Base-by-base conservation (phyloP, 148 eudicot species). In the Silene conica region DNA sequence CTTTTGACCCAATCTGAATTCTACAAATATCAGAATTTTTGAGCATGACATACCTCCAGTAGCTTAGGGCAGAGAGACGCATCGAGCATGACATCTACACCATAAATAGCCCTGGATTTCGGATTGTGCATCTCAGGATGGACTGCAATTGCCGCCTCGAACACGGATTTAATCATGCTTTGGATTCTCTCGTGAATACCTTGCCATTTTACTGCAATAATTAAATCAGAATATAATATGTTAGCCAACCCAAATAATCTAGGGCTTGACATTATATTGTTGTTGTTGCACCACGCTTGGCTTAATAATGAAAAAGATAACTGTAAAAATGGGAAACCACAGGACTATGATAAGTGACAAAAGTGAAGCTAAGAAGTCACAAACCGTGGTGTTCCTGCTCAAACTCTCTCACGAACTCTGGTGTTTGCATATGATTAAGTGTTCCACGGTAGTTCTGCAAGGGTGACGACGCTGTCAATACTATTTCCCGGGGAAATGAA, bases 21-120 rank as follows among this genome's bases (percentile, higher is more conserved):
- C 43, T 7, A 38, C 43, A 4, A 4, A 38, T 0, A 38, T 38
- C 9, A 34, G 5, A 38, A 38, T 38, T 38, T 50, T 50, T 13
- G 3, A 12, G 55, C 16, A 50, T 50, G 55, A 0, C 86, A 21
- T 66, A 95, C 99, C 99, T 95, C 99, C 74, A 95, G 76, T 59
- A 95, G 76, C 80, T 95, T 95, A 18, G 99, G 99, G 76, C 79
- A 80, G 82, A 89, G 89, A 72, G 84, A 76, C 50, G 79, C 38
- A 81, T 89, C 97, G 52, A 95, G 92, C 99, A 95, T 95, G 76
- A 95, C 96, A 84, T 95, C 99, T 22, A 95, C 78, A 13, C 99
- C 99, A 83, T 95, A 95, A 74, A 92, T 90, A 50, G 99, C 99
- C 82, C 99, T 80, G 58, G 99, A 87, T 62, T 78, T 87, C 64